phyloP scores from a whole-genome alignment of 176 grass and related monocot genomes.

The Alopecurus myosuroides region DNA sequence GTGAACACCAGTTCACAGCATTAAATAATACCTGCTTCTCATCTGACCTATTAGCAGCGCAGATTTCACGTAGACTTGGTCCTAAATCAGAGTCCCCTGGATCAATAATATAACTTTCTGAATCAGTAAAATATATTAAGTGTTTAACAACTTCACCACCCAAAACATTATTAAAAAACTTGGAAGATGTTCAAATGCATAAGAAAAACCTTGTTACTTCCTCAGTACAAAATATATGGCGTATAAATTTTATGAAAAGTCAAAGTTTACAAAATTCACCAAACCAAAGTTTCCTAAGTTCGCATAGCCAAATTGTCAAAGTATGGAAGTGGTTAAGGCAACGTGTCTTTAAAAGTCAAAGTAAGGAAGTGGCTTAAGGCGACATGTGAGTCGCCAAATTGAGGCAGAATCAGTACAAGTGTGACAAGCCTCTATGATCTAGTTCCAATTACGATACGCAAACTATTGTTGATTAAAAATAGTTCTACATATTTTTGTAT shows the following conservation, averaged over 20 bases:
- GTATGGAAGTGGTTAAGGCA: no score
- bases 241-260: no score
- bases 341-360: no score
- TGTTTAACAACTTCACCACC: constrained; percentile 7
- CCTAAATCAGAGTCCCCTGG: constrained; percentile 65
- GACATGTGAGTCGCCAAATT: no score
- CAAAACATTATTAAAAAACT: not conserved
- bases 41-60: constrained; percentile 87
- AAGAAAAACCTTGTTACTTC: not conserved
- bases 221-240: no score
- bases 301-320: no score
- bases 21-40: constrained; percentile 78
- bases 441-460: not conserved
- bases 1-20: constrained; percentile 15
- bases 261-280: no score
- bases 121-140: constrained; percentile 15
- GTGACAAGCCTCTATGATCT: not conserved
- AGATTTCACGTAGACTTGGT: constrained; percentile 80
- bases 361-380: no score
- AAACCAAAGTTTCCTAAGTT: no score
- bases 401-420: not conserved
- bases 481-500: not conserved
- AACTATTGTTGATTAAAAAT: not conserved
- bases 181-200: constrained; percentile 1
- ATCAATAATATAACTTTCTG: constrained; percentile 5